Evolutionary conservation across 495 filamentous ascomycete species (phyloP).

Genomic region (Chlorociboria aeruginascens): DNA sequence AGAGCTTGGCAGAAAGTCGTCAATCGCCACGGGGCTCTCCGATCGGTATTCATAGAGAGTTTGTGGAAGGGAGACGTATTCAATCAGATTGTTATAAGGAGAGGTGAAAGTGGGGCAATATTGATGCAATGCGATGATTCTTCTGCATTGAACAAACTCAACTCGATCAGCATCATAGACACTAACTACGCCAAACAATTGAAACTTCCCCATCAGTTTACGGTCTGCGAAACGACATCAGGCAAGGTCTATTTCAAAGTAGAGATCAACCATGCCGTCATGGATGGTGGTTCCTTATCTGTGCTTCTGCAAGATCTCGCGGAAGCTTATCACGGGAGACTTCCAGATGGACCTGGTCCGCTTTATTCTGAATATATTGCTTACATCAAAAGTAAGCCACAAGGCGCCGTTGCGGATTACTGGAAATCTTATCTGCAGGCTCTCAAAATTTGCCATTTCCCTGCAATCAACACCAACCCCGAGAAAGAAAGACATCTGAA

Average conservation of each 20-base stretch:
- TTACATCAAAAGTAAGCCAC: no score
- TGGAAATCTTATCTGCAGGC: no score
- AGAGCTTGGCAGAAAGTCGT: constrained; percentile 43
- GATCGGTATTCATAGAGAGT: constrained; percentile 45
- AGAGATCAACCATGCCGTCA: constrained; percentile 44
- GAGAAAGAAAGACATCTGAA: not conserved
- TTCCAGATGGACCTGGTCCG: no score
- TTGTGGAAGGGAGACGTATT: constrained; percentile 26
- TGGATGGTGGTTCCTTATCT: constrained; percentile 26
- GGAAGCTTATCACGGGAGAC: no score
- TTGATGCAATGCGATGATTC: no score
- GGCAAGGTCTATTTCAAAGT: constrained; percentile 34
- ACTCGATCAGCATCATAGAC: no score
- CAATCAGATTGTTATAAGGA: constrained; percentile 12
- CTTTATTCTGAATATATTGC: no score
- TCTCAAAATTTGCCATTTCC: not conserved
- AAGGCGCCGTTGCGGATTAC: no score
- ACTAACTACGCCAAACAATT: constrained; percentile 11
- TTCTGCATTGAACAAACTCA: no score
- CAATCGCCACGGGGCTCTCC: constrained; percentile 39
- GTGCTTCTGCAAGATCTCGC: no score
- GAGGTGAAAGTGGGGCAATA: no score
- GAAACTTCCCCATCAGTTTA: constrained; percentile 36
- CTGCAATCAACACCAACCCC: not conserved
- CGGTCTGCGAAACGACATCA: constrained; percentile 28